Base-by-base conservation (phyloP, 441 rosid genomes). In the Adansonia madagascariensis region DNA sequence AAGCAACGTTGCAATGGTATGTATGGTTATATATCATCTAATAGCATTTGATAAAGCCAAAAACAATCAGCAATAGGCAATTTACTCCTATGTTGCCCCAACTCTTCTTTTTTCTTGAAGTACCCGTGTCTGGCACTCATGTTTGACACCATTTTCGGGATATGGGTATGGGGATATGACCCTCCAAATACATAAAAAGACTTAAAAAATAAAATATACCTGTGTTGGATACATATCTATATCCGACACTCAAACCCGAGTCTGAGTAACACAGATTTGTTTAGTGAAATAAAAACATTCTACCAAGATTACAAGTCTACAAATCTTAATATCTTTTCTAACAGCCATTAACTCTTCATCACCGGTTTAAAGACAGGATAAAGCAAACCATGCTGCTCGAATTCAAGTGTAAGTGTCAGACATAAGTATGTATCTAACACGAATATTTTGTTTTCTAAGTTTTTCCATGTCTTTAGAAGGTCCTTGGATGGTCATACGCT, bases 211-310 rank as follows among this genome's bases (percentile, higher is more conserved):
- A 1, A 27, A 27, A 27, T 27, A 27, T 27, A 27, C 31, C 2
- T 27, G 31, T 27, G 31, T 27, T 27, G 2, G 31, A 27, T 27
- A 27, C 31, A 27, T 27, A 27, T 27, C 2, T 27, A 27, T 27
- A 27, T 27, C 31, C 31, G 31, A 27, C 31, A 27, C 31, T 27
- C 31, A 27, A 27, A 27, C 31, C 31, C 31, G 31, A 27, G 31
- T 27, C 31, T 27, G 31, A 27, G 31, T 27, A 27, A 27, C 31
- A 27, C 31, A 27, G 31, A 47, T 47, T n/a, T 22, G 2, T 20
- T 49, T 41, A 24, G 57, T 69, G 14, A 49, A 69, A 49, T n/a
- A 22, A 68, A 68, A 22, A 6, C 56, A 46, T 22, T 68, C 56
- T 68, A 55, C 55, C 2, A 20, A 20, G 0, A 47, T 46, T 14